phyloP scores from a whole-genome alignment of 2,329 filamentous ascomycete genomes.

The Mollisia scopiformis region DNA sequence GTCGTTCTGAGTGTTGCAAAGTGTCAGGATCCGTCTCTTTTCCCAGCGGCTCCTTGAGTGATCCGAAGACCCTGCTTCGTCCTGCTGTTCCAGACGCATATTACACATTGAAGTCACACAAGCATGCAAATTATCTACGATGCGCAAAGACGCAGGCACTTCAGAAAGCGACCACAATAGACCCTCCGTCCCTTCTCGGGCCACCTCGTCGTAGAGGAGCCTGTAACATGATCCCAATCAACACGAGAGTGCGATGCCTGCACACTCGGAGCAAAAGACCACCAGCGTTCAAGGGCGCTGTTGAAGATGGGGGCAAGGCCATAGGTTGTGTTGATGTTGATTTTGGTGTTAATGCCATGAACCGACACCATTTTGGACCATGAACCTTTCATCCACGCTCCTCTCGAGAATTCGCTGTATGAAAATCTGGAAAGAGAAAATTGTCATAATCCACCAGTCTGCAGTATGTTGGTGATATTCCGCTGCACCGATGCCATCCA shows the following conservation, averaged over 20 bases:
- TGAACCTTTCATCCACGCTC: no score
- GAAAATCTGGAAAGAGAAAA: no score
- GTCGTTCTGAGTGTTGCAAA: neutral
- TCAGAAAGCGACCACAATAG: neutral
- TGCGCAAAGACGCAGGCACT: conserved; percentile 13
- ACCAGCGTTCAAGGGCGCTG: no score
- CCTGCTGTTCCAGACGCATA: conserved; percentile 9
- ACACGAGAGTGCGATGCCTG: no score
- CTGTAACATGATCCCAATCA: no score
- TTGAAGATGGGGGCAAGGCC: no score
- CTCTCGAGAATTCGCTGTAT: no score
- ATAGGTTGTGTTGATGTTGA: no score
- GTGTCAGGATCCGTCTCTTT: neutral
- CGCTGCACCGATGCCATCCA: neutral
- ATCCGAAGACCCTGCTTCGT: neutral
- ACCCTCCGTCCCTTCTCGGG: neutral
- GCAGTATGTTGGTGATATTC: neutral
- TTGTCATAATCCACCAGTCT: no score
- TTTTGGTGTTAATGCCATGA: no score
- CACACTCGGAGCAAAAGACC: no score
- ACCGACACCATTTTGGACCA: no score
- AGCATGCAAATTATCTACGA: conserved; percentile 33
- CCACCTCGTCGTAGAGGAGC: neutral
- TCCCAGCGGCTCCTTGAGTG: neutral
- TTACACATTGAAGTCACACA: conserved; percentile 31